Conservation (phyloP, 768 basidiomycete species). For the Suillus fuscotomentosus region DNA sequence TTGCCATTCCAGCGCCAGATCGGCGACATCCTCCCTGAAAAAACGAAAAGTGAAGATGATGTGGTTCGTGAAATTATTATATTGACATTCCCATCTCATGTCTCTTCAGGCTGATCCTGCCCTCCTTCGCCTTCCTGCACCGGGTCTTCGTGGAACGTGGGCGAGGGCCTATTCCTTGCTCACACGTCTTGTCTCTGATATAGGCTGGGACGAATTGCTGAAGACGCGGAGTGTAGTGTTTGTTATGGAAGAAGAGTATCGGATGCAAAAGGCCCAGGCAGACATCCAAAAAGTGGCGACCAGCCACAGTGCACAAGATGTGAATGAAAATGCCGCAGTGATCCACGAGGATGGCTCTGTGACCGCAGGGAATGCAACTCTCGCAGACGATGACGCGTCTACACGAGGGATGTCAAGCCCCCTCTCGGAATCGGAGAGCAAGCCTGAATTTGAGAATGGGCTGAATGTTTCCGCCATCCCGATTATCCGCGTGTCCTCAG, state of each 20-base stretch:
- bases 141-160: slow-evolving; percentile 94
- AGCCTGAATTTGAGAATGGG: slow-evolving; percentile 7
- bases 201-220: slow-evolving; percentile 98
- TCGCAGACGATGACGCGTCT: slow-evolving; percentile 66
- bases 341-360: slow-evolving; percentile 68
- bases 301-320: slow-evolving; percentile 18
- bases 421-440: slow-evolving; percentile 32
- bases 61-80: slow-evolving; percentile 46
- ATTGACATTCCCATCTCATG: neutral
- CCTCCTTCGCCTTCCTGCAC: slow-evolving; percentile 90
- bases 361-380: slow-evolving; percentile 26
- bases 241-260: slow-evolving; percentile 99
- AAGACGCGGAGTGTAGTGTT: slow-evolving; percentile 94
- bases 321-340: slow-evolving; percentile 36
- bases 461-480: slow-evolving; percentile 40
- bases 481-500: slow-evolving; percentile 76
- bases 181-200: slow-evolving; percentile 86
- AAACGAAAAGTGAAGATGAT: slow-evolving; percentile 79
- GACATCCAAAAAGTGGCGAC: slow-evolving; percentile 49
- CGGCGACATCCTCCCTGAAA: slow-evolving; percentile 86
- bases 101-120: slow-evolving; percentile 82
- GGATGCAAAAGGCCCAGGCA: slow-evolving; percentile 87
- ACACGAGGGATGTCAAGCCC: slow-evolving; percentile 54
- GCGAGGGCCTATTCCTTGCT: slow-evolving; percentile 90
- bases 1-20: slow-evolving; percentile 85